These are phyloP conservation scores for Apophysomyces elegans DNA, from an alignment of 371 early-diverging fungal species.

Conservation along the genomic window DNA sequence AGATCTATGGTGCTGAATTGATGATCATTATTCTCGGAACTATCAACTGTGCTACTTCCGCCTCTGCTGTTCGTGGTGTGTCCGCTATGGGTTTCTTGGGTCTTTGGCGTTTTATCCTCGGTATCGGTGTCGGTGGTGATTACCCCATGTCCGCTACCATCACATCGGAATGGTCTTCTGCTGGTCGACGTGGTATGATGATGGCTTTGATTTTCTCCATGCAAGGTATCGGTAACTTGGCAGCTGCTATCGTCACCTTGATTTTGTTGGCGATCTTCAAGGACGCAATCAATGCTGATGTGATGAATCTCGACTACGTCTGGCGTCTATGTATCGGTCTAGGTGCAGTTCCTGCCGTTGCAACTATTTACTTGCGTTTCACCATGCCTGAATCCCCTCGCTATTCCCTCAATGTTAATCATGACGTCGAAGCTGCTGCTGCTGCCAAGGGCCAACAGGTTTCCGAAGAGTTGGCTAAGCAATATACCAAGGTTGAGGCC, in stretches of 20 bases:
- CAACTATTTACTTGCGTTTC: constrained; percentile 86
- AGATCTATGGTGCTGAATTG: constrained; percentile 87
- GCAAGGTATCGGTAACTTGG: constrained; percentile 90
- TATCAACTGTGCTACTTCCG: constrained; percentile 80
- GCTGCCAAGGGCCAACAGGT: constrained; percentile 53
- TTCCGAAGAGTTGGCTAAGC: constrained; percentile 37
- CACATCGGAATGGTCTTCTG: constrained; percentile 85
- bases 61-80: constrained; percentile 68
- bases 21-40: constrained; percentile 81
- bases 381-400: constrained; percentile 95
- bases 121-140: constrained; percentile 88
- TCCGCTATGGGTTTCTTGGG: constrained; percentile 74
- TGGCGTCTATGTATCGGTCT: constrained; percentile 87
- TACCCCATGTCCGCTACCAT: constrained; percentile 86
- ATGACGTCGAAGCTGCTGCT: constrained; percentile 69
- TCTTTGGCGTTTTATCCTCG: constrained; percentile 84
- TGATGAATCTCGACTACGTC: constrained; percentile 77
- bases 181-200: constrained; percentile 71
- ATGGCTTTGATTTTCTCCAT: constrained; percentile 86
- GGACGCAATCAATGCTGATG: constrained; percentile 61
- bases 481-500: constrained; percentile 47
- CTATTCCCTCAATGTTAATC: constrained; percentile 78
- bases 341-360: constrained; percentile 84
- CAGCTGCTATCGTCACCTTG: constrained; percentile 74
- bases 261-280: constrained; percentile 77